These are phyloP conservation scores for Rostrohypoxylon terebratum DNA, from an alignment of 495 filamentous ascomycete species.

Conservation along the genomic window DNA sequence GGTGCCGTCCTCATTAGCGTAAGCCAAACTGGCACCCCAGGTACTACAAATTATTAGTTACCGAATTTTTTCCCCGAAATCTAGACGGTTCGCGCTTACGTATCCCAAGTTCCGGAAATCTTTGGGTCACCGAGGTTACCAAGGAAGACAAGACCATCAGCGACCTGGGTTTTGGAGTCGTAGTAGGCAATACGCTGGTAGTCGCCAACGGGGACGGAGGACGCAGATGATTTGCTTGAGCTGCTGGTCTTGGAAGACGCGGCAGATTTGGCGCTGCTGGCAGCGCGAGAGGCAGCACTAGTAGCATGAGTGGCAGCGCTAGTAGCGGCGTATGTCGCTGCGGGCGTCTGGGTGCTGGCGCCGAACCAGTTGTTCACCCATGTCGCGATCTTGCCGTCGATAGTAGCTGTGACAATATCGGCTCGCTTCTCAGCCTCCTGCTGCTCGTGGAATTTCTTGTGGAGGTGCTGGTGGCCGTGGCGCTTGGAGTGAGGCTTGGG, in stretches of 20 bases:
- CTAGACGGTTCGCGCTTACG: constrained; percentile 53
- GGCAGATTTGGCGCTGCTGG: neutral
- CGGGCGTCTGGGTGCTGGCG: constrained; percentile 31
- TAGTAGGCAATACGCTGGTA: constrained; percentile 67
- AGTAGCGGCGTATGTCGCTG: constrained; percentile 17
- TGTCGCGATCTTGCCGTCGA: constrained; percentile 69
- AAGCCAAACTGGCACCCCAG: constrained; percentile 74
- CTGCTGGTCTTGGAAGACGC: constrained; percentile 1
- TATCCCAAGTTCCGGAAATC: constrained; percentile 68
- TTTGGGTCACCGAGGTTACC: constrained; percentile 69
- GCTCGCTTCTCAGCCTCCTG: constrained; percentile 38
- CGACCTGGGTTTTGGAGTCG: constrained; percentile 57
- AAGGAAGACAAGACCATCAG: constrained; percentile 72
- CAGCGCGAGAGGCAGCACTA: neutral
- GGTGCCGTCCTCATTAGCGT: constrained; percentile 64
- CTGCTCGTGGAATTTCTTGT: constrained; percentile 48
- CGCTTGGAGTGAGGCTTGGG: constrained; percentile 53
- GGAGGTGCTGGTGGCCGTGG: constrained; percentile 51
- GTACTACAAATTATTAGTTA: constrained; percentile 48
- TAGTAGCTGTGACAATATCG: constrained; percentile 66
- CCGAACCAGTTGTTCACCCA: constrained; percentile 74
- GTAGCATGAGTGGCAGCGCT: constrained; percentile 8
- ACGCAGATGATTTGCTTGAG: constrained; percentile 29
- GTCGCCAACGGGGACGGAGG: constrained; percentile 39
- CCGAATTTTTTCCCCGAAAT: neutral